phyloP scores from a whole-genome alignment of 805 yeast genomes.

The Saturnispora zaruensis region DNA sequence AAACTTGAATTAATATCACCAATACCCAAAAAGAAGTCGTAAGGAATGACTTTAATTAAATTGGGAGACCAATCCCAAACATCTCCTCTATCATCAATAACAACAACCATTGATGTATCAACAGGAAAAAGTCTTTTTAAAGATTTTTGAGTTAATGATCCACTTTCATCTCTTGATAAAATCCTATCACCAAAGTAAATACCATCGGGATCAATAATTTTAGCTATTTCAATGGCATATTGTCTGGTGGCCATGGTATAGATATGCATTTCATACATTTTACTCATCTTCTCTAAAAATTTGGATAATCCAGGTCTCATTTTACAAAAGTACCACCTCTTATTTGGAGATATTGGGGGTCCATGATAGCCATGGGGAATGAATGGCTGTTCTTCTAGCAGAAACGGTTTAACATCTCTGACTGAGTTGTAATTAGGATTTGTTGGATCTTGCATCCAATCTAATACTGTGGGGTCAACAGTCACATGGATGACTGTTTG shows the following conservation, averaged over 20 bases:
- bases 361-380: constrained; percentile 52
- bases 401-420: constrained; percentile 70
- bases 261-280: constrained; percentile 80
- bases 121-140: constrained; percentile 86
- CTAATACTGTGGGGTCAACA: constrained; percentile 94
- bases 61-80: constrained; percentile 98
- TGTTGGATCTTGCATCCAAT: constrained; percentile 82
- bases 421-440: constrained; percentile 83
- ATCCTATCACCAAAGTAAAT: constrained; percentile 84
- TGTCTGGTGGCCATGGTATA: constrained; percentile 98
- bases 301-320: constrained; percentile 77
- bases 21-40: constrained; percentile 91
- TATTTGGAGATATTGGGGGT: constrained; percentile 46
- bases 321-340: constrained; percentile 88
- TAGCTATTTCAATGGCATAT: constrained; percentile 84
- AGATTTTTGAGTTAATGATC: constrained; percentile 82
- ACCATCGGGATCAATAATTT: constrained; percentile 85
- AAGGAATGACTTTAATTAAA: constrained; percentile 86
- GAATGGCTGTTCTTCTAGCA: constrained; percentile 66
- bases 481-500: constrained; percentile 98
- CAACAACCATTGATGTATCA: constrained; percentile 91
- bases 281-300: constrained; percentile 56
- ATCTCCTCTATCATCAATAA: constrained; percentile 96
- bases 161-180: constrained; percentile 89
- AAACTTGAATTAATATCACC: constrained; percentile 95